Percentiles rank a stretch among this genome's conserved stretches.
These are phyloP conservation scores for Ophiocordyceps australis DNA, from an alignment of 2,329 filamentous ascomycete species.

Conservation along the genomic window DNA sequence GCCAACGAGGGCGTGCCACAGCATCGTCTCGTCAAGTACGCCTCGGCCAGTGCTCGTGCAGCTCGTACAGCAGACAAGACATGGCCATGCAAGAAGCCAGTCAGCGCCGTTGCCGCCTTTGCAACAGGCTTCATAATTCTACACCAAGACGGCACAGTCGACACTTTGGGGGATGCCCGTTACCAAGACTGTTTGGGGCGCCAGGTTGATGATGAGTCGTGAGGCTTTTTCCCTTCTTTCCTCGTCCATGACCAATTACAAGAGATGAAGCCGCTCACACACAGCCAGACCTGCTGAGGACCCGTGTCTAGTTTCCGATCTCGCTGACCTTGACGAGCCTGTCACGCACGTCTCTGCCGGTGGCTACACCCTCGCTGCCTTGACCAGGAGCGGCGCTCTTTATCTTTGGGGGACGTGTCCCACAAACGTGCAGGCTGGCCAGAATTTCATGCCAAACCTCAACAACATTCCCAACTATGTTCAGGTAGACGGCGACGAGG, in stretches of 20 bases:
- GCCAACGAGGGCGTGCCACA: background rate
- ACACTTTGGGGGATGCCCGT: slow-evolving; percentile 38
- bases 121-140: slow-evolving; percentile 30
- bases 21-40: slow-evolving; percentile 5
- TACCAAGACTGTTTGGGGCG: slow-evolving; percentile 39
- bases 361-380: slow-evolving; percentile 37
- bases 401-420: slow-evolving; percentile 38
- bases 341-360: slow-evolving; percentile 35
- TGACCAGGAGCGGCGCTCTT: slow-evolving; percentile 37
- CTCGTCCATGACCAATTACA: background rate
- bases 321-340: slow-evolving; percentile 29
- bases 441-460: slow-evolving; percentile 13
- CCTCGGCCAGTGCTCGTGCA: slow-evolving; percentile 6
- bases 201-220: slow-evolving; percentile 18
- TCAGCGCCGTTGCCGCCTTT: slow-evolving; percentile 25
- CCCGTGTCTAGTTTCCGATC: slow-evolving; percentile 26
- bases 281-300: slow-evolving; percentile 20
- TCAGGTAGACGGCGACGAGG: slow-evolving; percentile 24
- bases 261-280: slow-evolving; percentile 2
- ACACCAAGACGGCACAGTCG: slow-evolving; percentile 22
- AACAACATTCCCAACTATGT: slow-evolving; percentile 20
- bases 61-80: slow-evolving; percentile 1
- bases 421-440: slow-evolving; percentile 10
- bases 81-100: slow-evolving; percentile 7
- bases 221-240: slow-evolving; percentile 2